Base-by-base conservation (phyloP, 1,139 yeast species). In the Zygosaccharomyces pseudobailii region DNA sequence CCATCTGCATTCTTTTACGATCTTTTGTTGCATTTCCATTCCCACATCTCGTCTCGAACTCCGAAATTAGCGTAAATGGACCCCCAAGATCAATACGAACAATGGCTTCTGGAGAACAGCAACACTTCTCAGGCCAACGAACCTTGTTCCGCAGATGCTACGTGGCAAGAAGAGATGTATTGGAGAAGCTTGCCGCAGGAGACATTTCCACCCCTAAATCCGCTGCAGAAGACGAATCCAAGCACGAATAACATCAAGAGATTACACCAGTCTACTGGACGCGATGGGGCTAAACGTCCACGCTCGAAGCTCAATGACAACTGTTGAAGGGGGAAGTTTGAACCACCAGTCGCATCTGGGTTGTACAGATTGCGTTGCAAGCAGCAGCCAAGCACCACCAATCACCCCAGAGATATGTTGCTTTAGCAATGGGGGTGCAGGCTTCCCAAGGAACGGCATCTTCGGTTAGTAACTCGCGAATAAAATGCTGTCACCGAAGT, bases 121-220 rank as follows among this genome's bases (percentile, higher is more conserved):
- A 25, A 25, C 24, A 28, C 42, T 5, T 38, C 36, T 20, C 35
- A 38, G 2, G n/a, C 19, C 28, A n/a, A 6, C 13, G 17, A 13
- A 13, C 17, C 17, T 13, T 13, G 17, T 2, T 8, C 36, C 1
- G 31, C 13, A 4, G 46, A 32, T 23, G 19, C 45, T 20, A 25
- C 43, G 32, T 39, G 40, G 37, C 42, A 42, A 4, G 42, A 48
- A 17, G 43, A 42, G 28, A 22, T 39, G 17, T 48, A 43, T 32
- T 37, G 31, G 5, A 40, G 51, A 32, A 46, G 51, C 36, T 23
- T 45, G 17, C 51, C 51, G 13, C 36, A 28, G 8, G 51, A 48
- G 30, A 31, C 19, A 24, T 13, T 34, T 23, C 42, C 49, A 5
- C 25, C 17, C 4, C 33, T 48, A 23, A 30, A 38, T 9, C 46